Evolutionary conservation across 2,329 filamentous ascomycete genomes (phyloP), one percentile per base, ranked within the genome.

Genomic region (Nigrograna mackinnonii): DNA sequence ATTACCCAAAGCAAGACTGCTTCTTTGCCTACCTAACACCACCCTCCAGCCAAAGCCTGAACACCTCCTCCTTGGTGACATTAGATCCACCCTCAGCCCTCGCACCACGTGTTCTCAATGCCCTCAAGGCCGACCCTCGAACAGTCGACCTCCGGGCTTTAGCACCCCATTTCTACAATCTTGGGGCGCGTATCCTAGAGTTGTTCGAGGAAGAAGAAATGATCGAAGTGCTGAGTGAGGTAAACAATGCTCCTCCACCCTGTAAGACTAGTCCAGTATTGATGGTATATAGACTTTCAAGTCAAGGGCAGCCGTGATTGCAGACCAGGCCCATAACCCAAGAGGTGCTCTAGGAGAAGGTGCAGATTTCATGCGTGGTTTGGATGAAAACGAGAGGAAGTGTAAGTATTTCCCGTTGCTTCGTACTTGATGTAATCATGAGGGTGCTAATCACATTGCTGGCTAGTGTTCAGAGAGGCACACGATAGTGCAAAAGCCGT

Each of bases 171-270:
- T 96, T 96, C 58, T 97, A 96, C 72, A 85, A 83, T 18, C 79
- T 97, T 4, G 90, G 88, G 3, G 86, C 89, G 33, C 82, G 89
- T 38, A 91, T 96, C 69, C 76, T 97, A 47, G 91, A 96, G 45
- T 71, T 99, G 1, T 95, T 96, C 49, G 91, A 96, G 44, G 91
- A 96, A 67, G 84, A 96, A 42, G 88, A 90, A 42, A 80, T 88
- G 65, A 78, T 81, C 14, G 83, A 89, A 50, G 83, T 77, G 12
- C 48, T 78, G 37, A 71, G 62, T 32, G 71, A 77, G 38, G 72
- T 75, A 20, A 30, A 64, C 50, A n/a, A 9, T 6, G n/a, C 13
- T 16, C 3, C 18, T 34, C 18, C 37, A 18, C 18, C 18, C 13
- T 38, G 21, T 14, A 11, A 18, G 18, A 18, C 31, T 9, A 6